These are phyloP conservation scores for Penicillium roqueforti DNA, from an alignment of 495 filamentous ascomycete genomes.

Conservation along the genomic window DNA sequence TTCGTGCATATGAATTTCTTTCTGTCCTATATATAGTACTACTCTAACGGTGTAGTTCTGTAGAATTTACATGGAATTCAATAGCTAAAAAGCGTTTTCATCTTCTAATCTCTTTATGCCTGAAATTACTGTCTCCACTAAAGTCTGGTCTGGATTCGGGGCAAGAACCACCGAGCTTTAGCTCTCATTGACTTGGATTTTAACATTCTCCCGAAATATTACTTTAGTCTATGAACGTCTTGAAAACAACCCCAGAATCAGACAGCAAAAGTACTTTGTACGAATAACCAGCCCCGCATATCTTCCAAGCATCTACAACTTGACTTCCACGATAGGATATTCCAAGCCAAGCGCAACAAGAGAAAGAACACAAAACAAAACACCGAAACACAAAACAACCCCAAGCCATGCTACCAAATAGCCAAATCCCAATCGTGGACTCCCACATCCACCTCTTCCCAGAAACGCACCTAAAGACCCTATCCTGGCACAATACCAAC, in stretches of 20 bases:
- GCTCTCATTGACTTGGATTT: not conserved
- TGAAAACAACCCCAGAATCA: not conserved
- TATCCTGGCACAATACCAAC: conserved; percentile 59
- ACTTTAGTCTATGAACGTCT: not conserved
- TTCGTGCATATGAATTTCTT: conserved; percentile 10
- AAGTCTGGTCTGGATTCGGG: not conserved
- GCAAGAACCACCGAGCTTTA: conserved; percentile 1
- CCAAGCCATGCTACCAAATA: not conserved
- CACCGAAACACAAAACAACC: not conserved
- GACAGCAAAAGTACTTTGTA: not conserved
- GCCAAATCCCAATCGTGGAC: conserved; percentile 58
- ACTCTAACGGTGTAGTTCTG: not conserved
- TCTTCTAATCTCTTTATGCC: not conserved
- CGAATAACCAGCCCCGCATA: not conserved
- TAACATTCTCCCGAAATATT: not conserved
- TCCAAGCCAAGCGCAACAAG: not conserved
- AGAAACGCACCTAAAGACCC: conserved; percentile 53
- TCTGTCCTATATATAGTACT: not conserved
- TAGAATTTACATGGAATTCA: not conserved
- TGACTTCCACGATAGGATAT: no score
- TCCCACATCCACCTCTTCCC: conserved; percentile 87
- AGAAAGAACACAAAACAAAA: not conserved
- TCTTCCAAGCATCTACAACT: not conserved
- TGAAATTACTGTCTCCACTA: not conserved
- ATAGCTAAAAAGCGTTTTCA: not conserved